Base-by-base conservation (phyloP, 2,329 filamentous ascomycete genomes). In the Pyrenochaeta sp. region DNA sequence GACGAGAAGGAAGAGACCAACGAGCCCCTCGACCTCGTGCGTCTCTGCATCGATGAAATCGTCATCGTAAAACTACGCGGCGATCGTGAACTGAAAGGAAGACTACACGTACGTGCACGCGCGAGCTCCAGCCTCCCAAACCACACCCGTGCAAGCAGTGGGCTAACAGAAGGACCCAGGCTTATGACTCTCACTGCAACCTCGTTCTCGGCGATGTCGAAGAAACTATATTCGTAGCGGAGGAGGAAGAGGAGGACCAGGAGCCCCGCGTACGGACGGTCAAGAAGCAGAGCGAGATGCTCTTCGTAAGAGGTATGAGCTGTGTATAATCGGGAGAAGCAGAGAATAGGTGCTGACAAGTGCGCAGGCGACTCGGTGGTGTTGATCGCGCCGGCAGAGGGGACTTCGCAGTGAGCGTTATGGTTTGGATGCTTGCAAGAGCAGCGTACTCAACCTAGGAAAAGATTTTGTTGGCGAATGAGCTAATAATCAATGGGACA, bases 181-280 rank as follows among this genome's bases (percentile, higher is more conserved):
- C 95, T 54, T 99, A 99, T 77, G 95, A 99, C 77, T 97, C 92
- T 73, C 95, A 99, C 79, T 99, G 96, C 85, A 99, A 99, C 75
- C 81, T 99, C 44, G 92, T 99, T 5, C 85, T 99, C 5, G 94
- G 95, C 53, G 95, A 99, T 66, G 95, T 98, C 4, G 93, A 97
- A 75, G 95, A 99, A 83, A 98, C 94, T 6, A 93, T 99, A 67
- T 99, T 97, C 76, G 85, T 94, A 34, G 89, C 96, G 4, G 93
- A 97, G 58, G 93, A 97, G 59, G 91, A 93, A 13, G 92, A 96
- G 40, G 89, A 91, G 50, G 90, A 92, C 24, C 89, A 91, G 56
- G 90, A 86, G 62, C 67, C 71, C 30, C 65, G 68, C 48, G 71
- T 75, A 50, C 62, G 71, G 91, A 97, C 93, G 13, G 88, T 95